Conservation (phyloP, 2,329 filamentous ascomycete species). For the Zasmidium cellare region DNA sequence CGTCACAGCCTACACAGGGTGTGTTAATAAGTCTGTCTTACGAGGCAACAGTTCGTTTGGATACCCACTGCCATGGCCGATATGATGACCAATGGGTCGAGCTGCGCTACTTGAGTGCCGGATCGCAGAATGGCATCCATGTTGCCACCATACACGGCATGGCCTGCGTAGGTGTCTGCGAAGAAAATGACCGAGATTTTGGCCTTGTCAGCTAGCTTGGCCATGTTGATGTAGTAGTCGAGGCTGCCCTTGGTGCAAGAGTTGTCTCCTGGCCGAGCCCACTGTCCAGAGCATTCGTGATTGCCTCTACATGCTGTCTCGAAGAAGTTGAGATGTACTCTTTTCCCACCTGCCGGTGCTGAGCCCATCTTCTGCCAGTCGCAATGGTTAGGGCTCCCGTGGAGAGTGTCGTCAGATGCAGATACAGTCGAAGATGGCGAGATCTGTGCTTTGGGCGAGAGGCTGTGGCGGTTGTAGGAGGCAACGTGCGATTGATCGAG, state of each 20-base stretch:
- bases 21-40: too few relatives aligned
- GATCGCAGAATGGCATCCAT: conserved; percentile 46
- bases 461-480: too few relatives aligned
- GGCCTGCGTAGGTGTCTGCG: conserved; percentile 64
- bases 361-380: too few relatives aligned
- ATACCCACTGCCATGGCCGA: conserved; percentile 56
- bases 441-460: too few relatives aligned
- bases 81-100: conserved; percentile 65
- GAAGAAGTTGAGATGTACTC: neutral
- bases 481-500: too few relatives aligned
- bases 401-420: too few relatives aligned
- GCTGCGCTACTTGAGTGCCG: conserved; percentile 55
- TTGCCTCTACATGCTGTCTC: conserved; percentile 35
- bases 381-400: too few relatives aligned
- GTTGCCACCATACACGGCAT: conserved; percentile 58
- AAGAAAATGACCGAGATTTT: conserved; percentile 65
- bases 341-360: conserved; percentile 3
- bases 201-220: conserved; percentile 61
- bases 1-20: conserved; percentile 51
- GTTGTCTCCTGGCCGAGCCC: conserved; percentile 64
- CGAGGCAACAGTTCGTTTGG: too few relatives aligned
- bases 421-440: too few relatives aligned
- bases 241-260: conserved; percentile 61
- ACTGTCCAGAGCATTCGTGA: conserved; percentile 65
- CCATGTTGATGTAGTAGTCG: conserved; percentile 65